A percentile compares a stretch with the other conserved stretches of the same genome.
Conservation (phyloP, 768 basidiomycete species). For the Auricularia cornea region DNA sequence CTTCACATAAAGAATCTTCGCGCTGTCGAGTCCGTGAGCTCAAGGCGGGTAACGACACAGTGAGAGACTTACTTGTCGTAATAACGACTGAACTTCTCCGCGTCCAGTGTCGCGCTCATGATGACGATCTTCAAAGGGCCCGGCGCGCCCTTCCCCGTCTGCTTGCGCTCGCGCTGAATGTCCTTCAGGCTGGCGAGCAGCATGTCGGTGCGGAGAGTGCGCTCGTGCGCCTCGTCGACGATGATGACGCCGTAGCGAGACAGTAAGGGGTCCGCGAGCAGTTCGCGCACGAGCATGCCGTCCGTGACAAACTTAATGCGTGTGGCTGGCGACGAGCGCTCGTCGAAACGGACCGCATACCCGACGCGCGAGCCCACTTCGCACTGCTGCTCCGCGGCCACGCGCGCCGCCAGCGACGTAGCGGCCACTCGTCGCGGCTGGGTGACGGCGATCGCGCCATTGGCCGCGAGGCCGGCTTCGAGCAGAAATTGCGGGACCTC, state of each 20-base stretch:
- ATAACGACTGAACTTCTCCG: conserved; percentile 87
- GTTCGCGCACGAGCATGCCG: conserved; percentile 94
- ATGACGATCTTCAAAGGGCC: conserved; percentile 85
- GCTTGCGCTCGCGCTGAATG: conserved; percentile 64
- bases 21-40: conserved; percentile 36
- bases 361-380: conserved; percentile 74
- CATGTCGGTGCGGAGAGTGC: conserved; percentile 89
- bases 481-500: conserved; percentile 95
- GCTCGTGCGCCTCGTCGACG: conserved; percentile 96
- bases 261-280: conserved; percentile 68
- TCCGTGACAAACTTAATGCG: conserved; percentile 96
- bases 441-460: conserved; percentile 80
- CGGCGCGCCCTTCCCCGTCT: conserved; percentile 33
- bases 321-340: conserved; percentile 59
- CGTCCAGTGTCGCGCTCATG: conserved; percentile 97
- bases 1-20: conserved; percentile 82
- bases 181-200: conserved; percentile 84
- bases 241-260: conserved; percentile 80
- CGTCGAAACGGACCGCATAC: conserved; percentile 95
- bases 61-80: conserved; percentile 58
- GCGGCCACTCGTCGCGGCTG: conserved; percentile 95
- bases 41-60: background rate
- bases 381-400: conserved; percentile 73
- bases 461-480: conserved; percentile 64
- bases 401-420: conserved; percentile 85